These are phyloP conservation scores for Phytophthora hybrid DNA, from an alignment of 352 stramenopile genomes.

Conservation along the genomic window DNA sequence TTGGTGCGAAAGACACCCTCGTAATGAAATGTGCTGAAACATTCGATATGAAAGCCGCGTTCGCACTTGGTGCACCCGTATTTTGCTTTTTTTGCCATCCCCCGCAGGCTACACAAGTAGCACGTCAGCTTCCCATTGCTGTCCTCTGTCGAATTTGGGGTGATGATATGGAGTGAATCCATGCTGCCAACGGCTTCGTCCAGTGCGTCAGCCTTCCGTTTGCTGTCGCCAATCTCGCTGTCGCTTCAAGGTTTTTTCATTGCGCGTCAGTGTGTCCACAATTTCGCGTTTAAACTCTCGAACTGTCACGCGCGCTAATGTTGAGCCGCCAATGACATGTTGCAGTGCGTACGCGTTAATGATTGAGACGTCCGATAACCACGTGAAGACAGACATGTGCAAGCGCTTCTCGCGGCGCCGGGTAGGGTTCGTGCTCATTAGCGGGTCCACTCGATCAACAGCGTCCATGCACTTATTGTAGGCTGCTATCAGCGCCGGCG, in stretches of 20 bases:
- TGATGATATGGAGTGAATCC: constrained; percentile 6
- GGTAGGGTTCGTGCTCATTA: constrained; percentile 18
- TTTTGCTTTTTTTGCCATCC: not conserved
- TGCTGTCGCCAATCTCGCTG: constrained; percentile 8
- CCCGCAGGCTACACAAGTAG: constrained; percentile 2
- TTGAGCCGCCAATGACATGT: not conserved
- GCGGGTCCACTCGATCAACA: constrained; percentile 16
- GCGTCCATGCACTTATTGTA: constrained; percentile 27
- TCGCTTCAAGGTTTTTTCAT: constrained; percentile 7
- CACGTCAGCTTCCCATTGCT: constrained; percentile 16
- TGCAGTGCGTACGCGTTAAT: constrained; percentile 21
- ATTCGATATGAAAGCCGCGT: constrained; percentile 19
- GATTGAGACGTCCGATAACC: constrained; percentile 6
- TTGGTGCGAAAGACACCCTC: not conserved
- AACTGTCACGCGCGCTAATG: not conserved
- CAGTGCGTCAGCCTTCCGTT: not conserved
- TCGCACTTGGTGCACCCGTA: not conserved
- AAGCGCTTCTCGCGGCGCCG: constrained; percentile 13
- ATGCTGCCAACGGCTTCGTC: constrained; percentile 12
- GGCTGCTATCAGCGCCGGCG: constrained; percentile 8
- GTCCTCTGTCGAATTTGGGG: constrained; percentile 12
- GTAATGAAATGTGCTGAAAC: constrained; percentile 20
- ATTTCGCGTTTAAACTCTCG: constrained; percentile 15
- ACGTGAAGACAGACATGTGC: constrained; percentile 23
- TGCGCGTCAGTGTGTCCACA: constrained; percentile 4